Evolutionary conservation across 331 rosid genomes (phyloP).

Genomic region (Malus hybrid): DNA sequence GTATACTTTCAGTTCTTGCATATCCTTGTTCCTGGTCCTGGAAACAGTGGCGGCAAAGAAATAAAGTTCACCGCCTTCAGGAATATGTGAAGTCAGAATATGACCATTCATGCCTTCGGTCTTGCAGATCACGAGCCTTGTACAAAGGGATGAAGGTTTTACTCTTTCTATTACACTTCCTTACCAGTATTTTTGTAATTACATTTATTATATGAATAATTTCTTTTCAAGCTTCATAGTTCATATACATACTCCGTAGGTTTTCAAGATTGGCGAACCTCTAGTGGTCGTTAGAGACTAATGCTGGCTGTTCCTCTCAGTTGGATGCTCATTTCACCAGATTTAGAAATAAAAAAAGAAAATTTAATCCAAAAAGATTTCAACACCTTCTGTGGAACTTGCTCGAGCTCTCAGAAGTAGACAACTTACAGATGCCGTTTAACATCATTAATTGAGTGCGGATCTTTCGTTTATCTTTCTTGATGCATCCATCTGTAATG

Average conservation of each 20-base stretch:
- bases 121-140: conserved; percentile 95
- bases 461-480: background rate
- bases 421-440: background rate
- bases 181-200: background rate
- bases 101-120: conserved; percentile 94
- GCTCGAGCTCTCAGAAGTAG: background rate
- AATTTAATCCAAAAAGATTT: background rate
- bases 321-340: background rate
- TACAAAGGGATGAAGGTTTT: conserved; percentile 98
- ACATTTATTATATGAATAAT: background rate
- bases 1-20: conserved; percentile 86
- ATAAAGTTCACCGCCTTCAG: conserved; percentile 82
- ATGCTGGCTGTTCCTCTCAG: background rate
- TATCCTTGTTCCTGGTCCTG: conserved; percentile 99
- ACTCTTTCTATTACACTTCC: background rate
- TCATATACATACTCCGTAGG: background rate
- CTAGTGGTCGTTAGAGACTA: background rate
- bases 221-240: background rate
- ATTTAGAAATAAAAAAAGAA: background rate
- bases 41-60: conserved; percentile 94
- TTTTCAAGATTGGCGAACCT: background rate
- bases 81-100: conserved; percentile 93
- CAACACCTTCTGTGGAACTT: background rate
- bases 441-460: background rate
- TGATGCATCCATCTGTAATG: background rate